Conservation (phyloP, 257 asterid genomes). For the Plectranthus barbatus region DNA sequence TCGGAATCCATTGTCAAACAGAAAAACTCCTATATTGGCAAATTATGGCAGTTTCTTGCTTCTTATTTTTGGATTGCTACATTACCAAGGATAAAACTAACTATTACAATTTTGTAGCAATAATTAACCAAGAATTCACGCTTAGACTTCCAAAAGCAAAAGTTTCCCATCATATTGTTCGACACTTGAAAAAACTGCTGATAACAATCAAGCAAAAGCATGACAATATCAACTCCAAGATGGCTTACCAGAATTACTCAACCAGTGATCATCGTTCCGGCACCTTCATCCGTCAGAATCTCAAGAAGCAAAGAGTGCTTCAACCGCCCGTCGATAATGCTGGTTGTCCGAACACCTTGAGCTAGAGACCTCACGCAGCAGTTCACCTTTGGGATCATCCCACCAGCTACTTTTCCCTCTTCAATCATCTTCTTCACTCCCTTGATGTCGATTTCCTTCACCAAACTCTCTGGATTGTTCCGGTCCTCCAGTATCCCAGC, state of each 20-base stretch:
- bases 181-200: not conserved
- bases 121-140: not conserved
- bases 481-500: conserved; percentile 55
- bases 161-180: not conserved
- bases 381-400: conserved; percentile 79
- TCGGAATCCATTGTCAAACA: not conserved
- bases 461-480: conserved; percentile 52
- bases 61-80: not conserved
- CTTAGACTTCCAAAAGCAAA: not conserved
- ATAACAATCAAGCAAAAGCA: not conserved
- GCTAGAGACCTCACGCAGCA: conserved; percentile 73
- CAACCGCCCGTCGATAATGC: conserved; percentile 73
- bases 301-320: conserved; percentile 71
- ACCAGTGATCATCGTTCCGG: conserved; percentile 81
- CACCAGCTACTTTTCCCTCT: conserved; percentile 60
- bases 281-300: conserved; percentile 74
- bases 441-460: conserved; percentile 62
- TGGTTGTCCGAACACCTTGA: conserved; percentile 72
- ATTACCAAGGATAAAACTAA: too few relatives aligned
- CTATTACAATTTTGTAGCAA: not conserved
- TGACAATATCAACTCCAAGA: not conserved
- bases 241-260: conserved; percentile 8
- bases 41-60: too few relatives aligned
- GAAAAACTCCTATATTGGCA: not conserved
- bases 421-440: conserved; percentile 70